Base-by-base conservation (phyloP, 371 early-diverging fungal species). In the Mortierella sp. region DNA sequence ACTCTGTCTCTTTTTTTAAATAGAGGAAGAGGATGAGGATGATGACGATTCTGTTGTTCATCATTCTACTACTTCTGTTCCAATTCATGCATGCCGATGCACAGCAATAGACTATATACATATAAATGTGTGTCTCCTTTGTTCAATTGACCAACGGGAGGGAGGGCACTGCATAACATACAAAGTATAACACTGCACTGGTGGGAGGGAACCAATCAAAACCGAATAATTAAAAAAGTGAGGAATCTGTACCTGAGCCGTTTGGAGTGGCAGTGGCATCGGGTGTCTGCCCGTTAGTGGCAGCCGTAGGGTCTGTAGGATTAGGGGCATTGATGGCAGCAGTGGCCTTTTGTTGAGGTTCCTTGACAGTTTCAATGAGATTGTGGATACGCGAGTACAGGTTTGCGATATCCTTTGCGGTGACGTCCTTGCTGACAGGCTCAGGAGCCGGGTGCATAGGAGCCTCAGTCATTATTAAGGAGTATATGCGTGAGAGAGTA, bases 311-410 rank as follows among this genome's bases (percentile, higher is more conserved):
- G 45, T 81, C 82, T 24, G 61, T 24, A n/a, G 82, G 82, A 0
- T 73, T 63, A 57, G 82, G 82, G 2, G 55, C 72, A 3, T 52
- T 72, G 24, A 74, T 70, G 40, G 82, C 82, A 16, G 79, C 75
- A 45, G 77, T 63, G 8, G 83, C 77, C 66, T 71, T 83, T 59
- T 75, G 83, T 69, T 78, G 84, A 38, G 84, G 84, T 41, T 79
- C 83, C 59, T 84, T 78, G 58, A 83, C 85, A 57, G 86, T 86
- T 53, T 88, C 87, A 70, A 88, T 88, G 61, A 85, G 86, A 21
- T 89, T 86, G 70, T 89, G 88, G 52, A 90, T 72, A 47, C 87
- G 86, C 9, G 88, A 86, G 64, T 90, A 90, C 0, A 90, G 82
- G 45, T 86, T 86, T 58, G 88, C 86, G 74, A 90, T 90, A 67